Base-by-base conservation (phyloP, 345 rosid genomes). In the Bruguiera gymnorhiza region DNA sequence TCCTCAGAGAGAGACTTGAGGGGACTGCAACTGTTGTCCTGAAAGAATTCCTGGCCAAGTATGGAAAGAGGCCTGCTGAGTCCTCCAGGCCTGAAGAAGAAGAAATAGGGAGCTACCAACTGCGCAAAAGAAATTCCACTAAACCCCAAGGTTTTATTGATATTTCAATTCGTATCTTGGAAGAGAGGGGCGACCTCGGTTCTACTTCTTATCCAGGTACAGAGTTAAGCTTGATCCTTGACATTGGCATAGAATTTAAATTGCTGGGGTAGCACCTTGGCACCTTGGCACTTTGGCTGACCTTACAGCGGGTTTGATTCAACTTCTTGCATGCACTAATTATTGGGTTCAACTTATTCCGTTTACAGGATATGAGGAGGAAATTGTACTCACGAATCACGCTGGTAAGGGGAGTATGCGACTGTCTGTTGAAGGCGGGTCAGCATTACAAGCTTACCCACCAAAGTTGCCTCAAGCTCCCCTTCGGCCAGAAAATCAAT, bases 81-180 rank as follows among this genome's bases (percentile, higher is more conserved):
- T 46, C 81, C 68, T 76, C 87, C 24, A 75, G 68, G 3, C 46
- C 77, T 27, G 75, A 15, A 43, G 50, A 10, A 37, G 43, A 88
- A 74, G 89, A 91, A 75, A 80, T 81, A 0, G 93, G 90, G 56
- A 91, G 96, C 80, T 94, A 87, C 75, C 97, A 91, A 84, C 76
- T 94, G 73, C 82, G 93, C 75, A 89, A 79, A 77, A 75, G 69
- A 54, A 86, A 83, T 43, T 87, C 97, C 30, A 82, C 61, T 55
- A 88, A 87, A 78, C 82, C 90, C 71, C 85, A 81, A 46, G 97
- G 98, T 20, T 91, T 94, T 70, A 80, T 94, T 37, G 96, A 94
- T 75, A 72, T 94, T 27, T 88, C 96, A 6, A 77, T 94, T 20
- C 88, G 81, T 30, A 39, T 89, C 56, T 86, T 86, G 6, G 80